Percentiles rank a stretch among this genome's conserved stretches.
phyloP scores from a whole-genome alignment of 352 stramenopile species.

The Globisporangium acanthophoron region DNA sequence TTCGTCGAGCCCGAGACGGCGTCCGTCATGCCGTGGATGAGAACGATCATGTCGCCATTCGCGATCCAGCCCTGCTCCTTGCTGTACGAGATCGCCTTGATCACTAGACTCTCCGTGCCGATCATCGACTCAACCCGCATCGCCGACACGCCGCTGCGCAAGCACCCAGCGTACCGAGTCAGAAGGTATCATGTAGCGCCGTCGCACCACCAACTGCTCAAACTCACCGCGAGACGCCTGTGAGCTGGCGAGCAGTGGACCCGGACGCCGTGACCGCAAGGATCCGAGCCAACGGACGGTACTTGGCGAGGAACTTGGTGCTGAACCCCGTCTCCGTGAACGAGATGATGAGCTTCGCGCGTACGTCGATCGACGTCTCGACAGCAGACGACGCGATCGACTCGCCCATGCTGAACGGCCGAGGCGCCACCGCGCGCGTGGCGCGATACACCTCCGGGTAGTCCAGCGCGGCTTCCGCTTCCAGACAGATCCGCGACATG shows the following conservation, averaged over 20 bases:
- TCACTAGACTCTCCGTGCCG: constrained; percentile 80
- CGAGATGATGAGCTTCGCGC: constrained; percentile 96
- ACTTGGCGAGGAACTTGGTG: constrained; percentile 95
- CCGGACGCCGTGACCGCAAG: constrained; percentile 85
- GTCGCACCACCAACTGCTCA: neutral
- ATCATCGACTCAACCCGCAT: constrained; percentile 74
- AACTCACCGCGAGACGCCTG: constrained; percentile 69
- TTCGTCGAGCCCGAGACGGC: constrained; percentile 78
- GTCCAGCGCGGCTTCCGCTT: constrained; percentile 85
- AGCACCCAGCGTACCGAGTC: neutral
- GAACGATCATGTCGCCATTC: constrained; percentile 84
- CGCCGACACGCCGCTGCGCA: constrained; percentile 50
- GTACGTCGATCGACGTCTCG: constrained; percentile 96
- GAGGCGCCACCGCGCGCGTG: constrained; percentile 33
- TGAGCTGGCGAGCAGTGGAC: constrained; percentile 63
- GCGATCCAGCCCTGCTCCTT: constrained; percentile 79
- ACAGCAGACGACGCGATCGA: constrained; percentile 96
- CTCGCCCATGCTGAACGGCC: constrained; percentile 80
- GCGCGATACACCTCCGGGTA: constrained; percentile 67
- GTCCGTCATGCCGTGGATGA: constrained; percentile 88
- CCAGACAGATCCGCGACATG: constrained; percentile 90
- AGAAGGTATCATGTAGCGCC: neutral
- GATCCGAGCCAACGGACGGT: constrained; percentile 86
- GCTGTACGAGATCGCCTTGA: constrained; percentile 77
- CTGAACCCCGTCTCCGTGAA: constrained; percentile 95